Conservation (phyloP, 2,329 filamentous ascomycete genomes). For the Sporothrix brasiliensis region DNA sequence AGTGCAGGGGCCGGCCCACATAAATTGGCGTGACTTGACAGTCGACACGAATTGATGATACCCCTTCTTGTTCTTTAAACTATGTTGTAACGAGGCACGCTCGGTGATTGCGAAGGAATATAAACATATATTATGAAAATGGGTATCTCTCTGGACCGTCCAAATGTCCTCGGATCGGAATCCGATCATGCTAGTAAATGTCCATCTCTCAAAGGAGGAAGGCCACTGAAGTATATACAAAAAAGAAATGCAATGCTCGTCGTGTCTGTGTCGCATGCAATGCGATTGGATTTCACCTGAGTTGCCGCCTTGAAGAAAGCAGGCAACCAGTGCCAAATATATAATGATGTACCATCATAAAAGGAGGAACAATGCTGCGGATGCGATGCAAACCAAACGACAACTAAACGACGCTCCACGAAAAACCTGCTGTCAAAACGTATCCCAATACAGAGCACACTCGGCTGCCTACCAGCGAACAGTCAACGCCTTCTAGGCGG, state of each 20-base stretch:
- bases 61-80: not conserved
- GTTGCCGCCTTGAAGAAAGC: not conserved
- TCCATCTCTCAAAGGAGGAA: not conserved
- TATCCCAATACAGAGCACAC: not conserved
- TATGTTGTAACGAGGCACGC: no score
- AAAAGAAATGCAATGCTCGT: constrained; percentile 21
- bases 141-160: constrained; percentile 25
- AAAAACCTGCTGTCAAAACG: not conserved
- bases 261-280: no score
- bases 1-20: not conserved
- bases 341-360: not conserved
- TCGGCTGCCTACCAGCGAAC: not conserved
- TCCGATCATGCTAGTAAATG: not conserved
- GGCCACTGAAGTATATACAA: not conserved
- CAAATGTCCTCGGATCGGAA: not conserved
- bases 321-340: no score
- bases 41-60: not conserved
- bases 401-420: not conserved
- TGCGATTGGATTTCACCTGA: not conserved
- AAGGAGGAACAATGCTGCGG: not conserved
- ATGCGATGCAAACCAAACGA: not conserved
- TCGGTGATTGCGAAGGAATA: no score
- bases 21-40: no score
- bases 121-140: constrained; percentile 5
- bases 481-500: not conserved